These are phyloP conservation scores for Alternaria dauci DNA, from an alignment of 2,329 filamentous ascomycete species.

Conservation along the genomic window DNA sequence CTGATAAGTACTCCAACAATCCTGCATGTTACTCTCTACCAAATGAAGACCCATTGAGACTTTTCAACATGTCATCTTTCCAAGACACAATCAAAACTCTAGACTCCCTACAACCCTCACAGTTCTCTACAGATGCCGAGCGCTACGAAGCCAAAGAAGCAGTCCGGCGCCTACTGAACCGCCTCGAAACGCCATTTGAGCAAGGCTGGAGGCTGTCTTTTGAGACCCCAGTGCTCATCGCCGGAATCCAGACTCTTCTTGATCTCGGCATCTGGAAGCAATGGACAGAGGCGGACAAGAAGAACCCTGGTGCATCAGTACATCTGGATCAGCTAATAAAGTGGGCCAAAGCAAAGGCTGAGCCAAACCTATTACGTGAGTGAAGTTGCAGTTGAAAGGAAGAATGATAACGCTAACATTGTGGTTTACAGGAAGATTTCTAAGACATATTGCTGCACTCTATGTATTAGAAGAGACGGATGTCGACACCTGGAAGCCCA, in stretches of 20 bases:
- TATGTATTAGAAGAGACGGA: constrained; percentile 9
- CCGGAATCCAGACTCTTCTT: constrained; percentile 2
- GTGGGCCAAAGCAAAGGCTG: constrained; percentile 6
- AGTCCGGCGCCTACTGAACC: constrained; percentile 3
- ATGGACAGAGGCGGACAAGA: constrained; percentile 8
- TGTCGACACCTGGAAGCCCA: constrained; percentile 11
- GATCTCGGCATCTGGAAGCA: constrained; percentile 12
- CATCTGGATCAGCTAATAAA: constrained; percentile 4
- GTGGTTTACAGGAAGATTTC: neutral
- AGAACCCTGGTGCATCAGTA: constrained; percentile 1
- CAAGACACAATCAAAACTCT: neutral
- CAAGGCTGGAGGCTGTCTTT: constrained; percentile 10
- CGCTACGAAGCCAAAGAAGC: constrained; percentile 13
- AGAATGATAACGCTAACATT: neutral
- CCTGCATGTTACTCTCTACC: neutral
- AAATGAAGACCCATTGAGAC: neutral
- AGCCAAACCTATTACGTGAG: constrained; percentile 8
- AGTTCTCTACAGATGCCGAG: neutral
- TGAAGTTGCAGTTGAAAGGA: neutral
- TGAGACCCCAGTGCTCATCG: constrained; percentile 7
- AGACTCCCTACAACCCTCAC: neutral
- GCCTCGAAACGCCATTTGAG: constrained; percentile 12
- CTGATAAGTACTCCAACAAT: neutral
- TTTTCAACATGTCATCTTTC: neutral
- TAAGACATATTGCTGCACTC: constrained; percentile 7